These are phyloP conservation scores for Maudiozyma serrabonitensis DNA, from an alignment of 805 yeast genomes.

Conservation along the genomic window DNA sequence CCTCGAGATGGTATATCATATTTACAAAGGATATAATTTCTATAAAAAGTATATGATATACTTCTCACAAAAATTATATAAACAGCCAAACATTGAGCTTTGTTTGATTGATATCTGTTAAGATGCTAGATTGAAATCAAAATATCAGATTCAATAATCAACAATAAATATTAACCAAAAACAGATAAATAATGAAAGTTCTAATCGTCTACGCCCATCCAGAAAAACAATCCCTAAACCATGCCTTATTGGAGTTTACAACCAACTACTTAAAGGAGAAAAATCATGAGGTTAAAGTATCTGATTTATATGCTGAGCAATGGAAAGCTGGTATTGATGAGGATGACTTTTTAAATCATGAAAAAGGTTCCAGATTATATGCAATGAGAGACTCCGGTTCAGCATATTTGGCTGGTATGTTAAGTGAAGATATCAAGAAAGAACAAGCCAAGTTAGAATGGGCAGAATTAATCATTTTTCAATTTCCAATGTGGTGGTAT, in stretches of 20 bases:
- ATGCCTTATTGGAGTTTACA: constrained; percentile 12
- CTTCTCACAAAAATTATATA: no score
- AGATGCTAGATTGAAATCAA: no score
- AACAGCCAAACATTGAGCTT: no score
- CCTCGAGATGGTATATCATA: not conserved
- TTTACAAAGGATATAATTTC: no score
- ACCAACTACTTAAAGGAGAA: constrained; percentile 12
- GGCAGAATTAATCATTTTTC: constrained; percentile 23
- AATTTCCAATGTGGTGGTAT: constrained; percentile 28
- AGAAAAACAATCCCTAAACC: constrained; percentile 17
- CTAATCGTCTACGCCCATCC: constrained; percentile 25
- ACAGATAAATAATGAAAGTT: constrained; percentile 6
- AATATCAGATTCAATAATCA: not conserved
- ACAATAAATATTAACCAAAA: not conserved
- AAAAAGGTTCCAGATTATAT: constrained; percentile 9
- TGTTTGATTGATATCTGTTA: no score
- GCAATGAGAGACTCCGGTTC: constrained; percentile 11
- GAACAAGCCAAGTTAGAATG: constrained; percentile 24
- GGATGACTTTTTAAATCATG: constrained; percentile 13
- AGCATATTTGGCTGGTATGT: constrained; percentile 7
- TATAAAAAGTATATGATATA: no score
- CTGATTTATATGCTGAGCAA: constrained; percentile 18
- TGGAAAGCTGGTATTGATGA: constrained; percentile 17
- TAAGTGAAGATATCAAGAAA: constrained; percentile 20
- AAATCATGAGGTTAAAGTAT: constrained; percentile 22